Conservation (phyloP, 2,329 filamentous ascomycete species). For the Diaporthe helianthi region DNA sequence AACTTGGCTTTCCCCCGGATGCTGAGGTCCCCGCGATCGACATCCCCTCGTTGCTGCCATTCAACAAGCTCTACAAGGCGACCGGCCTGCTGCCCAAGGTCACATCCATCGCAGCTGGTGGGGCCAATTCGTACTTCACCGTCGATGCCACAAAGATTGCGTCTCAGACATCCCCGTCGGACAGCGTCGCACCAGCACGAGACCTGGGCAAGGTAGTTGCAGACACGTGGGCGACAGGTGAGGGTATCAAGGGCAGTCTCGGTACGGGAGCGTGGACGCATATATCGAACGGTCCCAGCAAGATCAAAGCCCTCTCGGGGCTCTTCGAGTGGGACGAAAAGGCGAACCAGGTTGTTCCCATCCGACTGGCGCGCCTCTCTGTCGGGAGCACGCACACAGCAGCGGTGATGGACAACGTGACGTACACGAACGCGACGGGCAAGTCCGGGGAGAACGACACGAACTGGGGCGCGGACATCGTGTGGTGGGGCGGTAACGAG, state of each 20-base stretch:
- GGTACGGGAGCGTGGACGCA: constrained; percentile 92
- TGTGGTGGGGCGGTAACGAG: constrained; percentile 97
- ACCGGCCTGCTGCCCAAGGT: constrained; percentile 69
- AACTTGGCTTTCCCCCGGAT: constrained; percentile 81
- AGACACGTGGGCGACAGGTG: constrained; percentile 87
- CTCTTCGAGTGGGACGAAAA: constrained; percentile 88
- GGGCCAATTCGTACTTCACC: constrained; percentile 85
- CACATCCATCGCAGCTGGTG: constrained; percentile 83
- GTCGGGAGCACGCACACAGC: constrained; percentile 83
- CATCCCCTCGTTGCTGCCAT: constrained; percentile 72
- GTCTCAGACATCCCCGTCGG: constrained; percentile 44
- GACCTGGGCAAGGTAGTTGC: constrained; percentile 65
- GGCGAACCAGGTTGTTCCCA: constrained; percentile 72
- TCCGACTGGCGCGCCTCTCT: constrained; percentile 75
- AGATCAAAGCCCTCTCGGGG: constrained; percentile 82
- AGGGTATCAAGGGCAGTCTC: constrained; percentile 82
- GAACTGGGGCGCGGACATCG: constrained; percentile 86
- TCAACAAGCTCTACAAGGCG: constrained; percentile 75
- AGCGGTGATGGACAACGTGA: constrained; percentile 84
- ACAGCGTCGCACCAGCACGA: constrained; percentile 48
- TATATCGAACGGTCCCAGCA: constrained; percentile 76
- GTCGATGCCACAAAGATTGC: constrained; percentile 75
- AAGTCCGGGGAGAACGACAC: constrained; percentile 69
- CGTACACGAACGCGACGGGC: constrained; percentile 64
- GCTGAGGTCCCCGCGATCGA: constrained; percentile 69